A percentile compares a stretch with the other conserved stretches of the same genome.
phyloP scores from a whole-genome alignment of 208 protist species.

The Acanthamoeba castellanii region DNA sequence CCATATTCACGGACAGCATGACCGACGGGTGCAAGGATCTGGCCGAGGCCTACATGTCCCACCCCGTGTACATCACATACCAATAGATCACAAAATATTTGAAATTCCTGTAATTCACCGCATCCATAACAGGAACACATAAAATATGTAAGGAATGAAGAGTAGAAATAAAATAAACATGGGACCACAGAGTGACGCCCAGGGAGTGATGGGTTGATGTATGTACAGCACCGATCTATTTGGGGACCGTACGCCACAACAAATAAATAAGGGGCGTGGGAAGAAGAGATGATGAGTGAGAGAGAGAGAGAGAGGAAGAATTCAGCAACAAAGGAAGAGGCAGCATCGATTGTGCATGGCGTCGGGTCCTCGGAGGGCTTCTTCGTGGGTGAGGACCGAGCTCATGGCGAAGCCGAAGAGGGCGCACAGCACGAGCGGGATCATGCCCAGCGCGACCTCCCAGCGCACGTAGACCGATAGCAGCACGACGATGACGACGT shows the following conservation, averaged over 20 bases:
- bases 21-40: too few species aligned
- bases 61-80: too few species aligned
- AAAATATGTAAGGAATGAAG: too few species aligned
- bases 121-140: too few species aligned
- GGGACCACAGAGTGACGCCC: too few species aligned
- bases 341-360: conserved; percentile 17
- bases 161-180: too few species aligned
- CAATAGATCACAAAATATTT: too few species aligned
- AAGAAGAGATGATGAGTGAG: too few species aligned
- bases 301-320: background rate
- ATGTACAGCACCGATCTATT: background rate
- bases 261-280: background rate
- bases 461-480: background rate
- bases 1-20: too few species aligned
- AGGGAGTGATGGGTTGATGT: too few species aligned
- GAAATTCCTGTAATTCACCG: too few species aligned
- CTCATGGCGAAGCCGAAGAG: conserved; percentile 50
- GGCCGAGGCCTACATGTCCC: too few species aligned
- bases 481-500: conserved; percentile 16
- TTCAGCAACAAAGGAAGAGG: conserved; percentile 60
- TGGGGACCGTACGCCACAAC: background rate
- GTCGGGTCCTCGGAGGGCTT: background rate
- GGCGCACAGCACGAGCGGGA: background rate
- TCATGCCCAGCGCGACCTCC: conserved; percentile 5
- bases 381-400: background rate